phyloP scores from a whole-genome alignment of 2,329 filamentous ascomycete species.

The Spiromastix sp. region DNA sequence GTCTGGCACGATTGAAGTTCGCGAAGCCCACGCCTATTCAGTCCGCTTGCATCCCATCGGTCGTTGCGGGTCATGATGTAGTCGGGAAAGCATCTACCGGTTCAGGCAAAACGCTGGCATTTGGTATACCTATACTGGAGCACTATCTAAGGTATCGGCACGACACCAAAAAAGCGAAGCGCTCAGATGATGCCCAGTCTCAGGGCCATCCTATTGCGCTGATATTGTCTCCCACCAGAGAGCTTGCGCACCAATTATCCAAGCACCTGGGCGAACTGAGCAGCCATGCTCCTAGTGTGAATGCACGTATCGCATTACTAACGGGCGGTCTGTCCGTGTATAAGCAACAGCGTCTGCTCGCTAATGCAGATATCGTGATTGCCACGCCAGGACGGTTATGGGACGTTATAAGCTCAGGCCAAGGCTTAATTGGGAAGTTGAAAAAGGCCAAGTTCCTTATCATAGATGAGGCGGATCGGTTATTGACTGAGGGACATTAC shows the following conservation, averaged over 20 bases:
- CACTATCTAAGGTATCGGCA: slow-evolving; percentile 52
- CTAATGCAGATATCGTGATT: slow-evolving; percentile 82
- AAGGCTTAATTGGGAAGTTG: slow-evolving; percentile 58
- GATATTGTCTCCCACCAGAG: slow-evolving; percentile 82
- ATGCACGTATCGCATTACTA: slow-evolving; percentile 62
- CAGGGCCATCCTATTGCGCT: slow-evolving; percentile 55
- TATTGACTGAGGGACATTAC: slow-evolving; percentile 88
- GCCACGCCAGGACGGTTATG: slow-evolving; percentile 86
- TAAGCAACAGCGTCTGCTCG: slow-evolving; percentile 80
- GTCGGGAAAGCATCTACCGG: slow-evolving; percentile 94
- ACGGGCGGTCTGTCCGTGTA: slow-evolving; percentile 90
- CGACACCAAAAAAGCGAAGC: slow-evolving; percentile 21
- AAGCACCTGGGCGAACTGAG: slow-evolving; percentile 72
- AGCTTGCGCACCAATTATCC: slow-evolving; percentile 83
- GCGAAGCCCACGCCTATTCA: slow-evolving; percentile 75
- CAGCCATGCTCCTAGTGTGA: slow-evolving; percentile 50
- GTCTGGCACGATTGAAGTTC: slow-evolving; percentile 72
- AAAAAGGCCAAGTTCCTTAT: slow-evolving; percentile 71
- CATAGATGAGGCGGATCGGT: slow-evolving; percentile 84
- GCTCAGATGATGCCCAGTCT: slow-evolving; percentile 29
- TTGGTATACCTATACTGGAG: slow-evolving; percentile 87
- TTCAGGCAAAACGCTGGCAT: slow-evolving; percentile 92
- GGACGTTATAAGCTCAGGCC: slow-evolving; percentile 77
- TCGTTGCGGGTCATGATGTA: slow-evolving; percentile 75
- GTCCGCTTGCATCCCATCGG: slow-evolving; percentile 64